Conservation (phyloP, 1,284 basidiomycete species). For the Phenoliferia sp. region DNA sequence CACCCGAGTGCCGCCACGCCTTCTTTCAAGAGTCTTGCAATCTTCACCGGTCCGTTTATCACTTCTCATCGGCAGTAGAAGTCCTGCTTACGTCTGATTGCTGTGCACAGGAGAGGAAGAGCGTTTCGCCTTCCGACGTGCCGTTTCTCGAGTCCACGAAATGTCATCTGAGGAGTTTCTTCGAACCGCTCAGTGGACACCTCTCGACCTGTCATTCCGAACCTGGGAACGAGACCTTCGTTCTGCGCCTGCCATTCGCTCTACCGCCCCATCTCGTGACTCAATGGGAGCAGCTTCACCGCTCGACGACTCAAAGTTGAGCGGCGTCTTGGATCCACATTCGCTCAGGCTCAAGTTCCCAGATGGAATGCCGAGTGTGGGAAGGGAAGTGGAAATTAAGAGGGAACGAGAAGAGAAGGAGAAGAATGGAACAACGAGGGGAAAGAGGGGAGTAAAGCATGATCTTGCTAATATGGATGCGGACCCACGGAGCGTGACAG, state of each 20-base stretch:
- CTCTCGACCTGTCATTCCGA: slow-evolving; percentile 19
- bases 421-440: slow-evolving; percentile 46
- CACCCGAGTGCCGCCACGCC: slow-evolving; percentile 31
- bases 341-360: slow-evolving; percentile 18
- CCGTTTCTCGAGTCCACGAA: slow-evolving; percentile 60
- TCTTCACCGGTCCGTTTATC: slow-evolving; percentile 55
- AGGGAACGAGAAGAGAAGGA: slow-evolving; percentile 43
- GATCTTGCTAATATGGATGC: not conserved
- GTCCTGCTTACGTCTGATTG: not conserved
- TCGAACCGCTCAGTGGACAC: slow-evolving; percentile 21
- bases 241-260: not conserved
- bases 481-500: not conserved
- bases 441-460: slow-evolving; percentile 40
- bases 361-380: slow-evolving; percentile 14
- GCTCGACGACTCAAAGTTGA: slow-evolving; percentile 7
- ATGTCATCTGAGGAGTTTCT: slow-evolving; percentile 57
- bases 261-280: slow-evolving; percentile 1
- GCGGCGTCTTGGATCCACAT: slow-evolving; percentile 23
- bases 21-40: slow-evolving; percentile 51
- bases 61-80: not conserved
- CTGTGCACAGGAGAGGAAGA: slow-evolving; percentile 51
- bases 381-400: slow-evolving; percentile 29
- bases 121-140: slow-evolving; percentile 50
- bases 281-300: slow-evolving; percentile 13
- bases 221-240: slow-evolving; percentile 20